Base-by-base conservation (phyloP, 331 rosid species). In the Rosa hybrid region DNA sequence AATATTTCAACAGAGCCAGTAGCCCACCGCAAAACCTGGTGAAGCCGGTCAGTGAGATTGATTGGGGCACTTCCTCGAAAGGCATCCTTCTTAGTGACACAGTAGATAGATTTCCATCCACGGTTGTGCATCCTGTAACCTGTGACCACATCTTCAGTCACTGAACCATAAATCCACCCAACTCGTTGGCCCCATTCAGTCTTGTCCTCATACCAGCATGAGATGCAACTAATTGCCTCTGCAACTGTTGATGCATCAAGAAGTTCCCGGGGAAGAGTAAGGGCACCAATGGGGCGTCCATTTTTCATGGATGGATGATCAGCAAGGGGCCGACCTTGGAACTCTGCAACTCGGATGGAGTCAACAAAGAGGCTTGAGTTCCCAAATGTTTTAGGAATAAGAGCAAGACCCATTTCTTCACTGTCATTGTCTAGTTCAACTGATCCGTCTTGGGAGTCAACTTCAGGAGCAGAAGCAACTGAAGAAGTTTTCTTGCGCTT, bases 121-220 rank as follows among this genome's bases (percentile, higher is more conserved):
- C 94, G 86, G 42, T 92, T 90, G 87, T 92, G 97, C 97, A 92
- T 92, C 76, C 97, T 85, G 30, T 90, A 90, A 12, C 97, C 93
- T 3, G 97, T 92, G 57, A 92, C 97, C 57, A 92, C 97, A 81
- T 92, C 97, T 75, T 92, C 97, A 2, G 97, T 92, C 9, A 92
- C 97, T 0, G 94, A 92, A 7, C 97, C 97, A 34, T 92, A 92
- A 82, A 92, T 92, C 97, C 97, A 92, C 45, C 97, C 97, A 13
- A 92, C 64, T 12, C 91, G 78, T 16, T 63, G 50, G 38, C 97
- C 97, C 97, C 97, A 92, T 79, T 89, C 97, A 6, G 97, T 92
- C 60, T 90, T 92, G 23, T 92, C 97, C 45, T 92, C 97, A 4
- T 87, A 92, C 95, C 95, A 92, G 77, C 95, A 92, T 0, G 97